Base-by-base conservation (phyloP, 257 asterid species). In the Linaria vulgaris region DNA sequence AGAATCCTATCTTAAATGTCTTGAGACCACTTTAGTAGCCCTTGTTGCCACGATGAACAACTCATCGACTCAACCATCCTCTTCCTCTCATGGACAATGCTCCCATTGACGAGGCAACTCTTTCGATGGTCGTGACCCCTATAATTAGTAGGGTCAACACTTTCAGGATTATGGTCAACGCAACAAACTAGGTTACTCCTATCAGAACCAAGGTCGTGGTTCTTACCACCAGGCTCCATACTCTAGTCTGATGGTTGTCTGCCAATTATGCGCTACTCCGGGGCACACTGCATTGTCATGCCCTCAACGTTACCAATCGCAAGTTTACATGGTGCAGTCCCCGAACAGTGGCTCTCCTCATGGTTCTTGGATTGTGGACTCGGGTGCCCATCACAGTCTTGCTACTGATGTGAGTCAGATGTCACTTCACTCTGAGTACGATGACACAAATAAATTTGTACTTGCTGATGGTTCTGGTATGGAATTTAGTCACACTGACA, bases 361-460 rank as follows among this genome's bases (percentile, higher is more conserved):
- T 0, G 16, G 3, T 1, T 1, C 39, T 13, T 57, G 48, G 63
- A 6, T 57, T 11, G 17, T 57, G 27, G 63, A 57, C 17, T 57
- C n/a, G 10, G 63, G 63, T 34, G 63, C 63, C 15, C 16, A 47
- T 0, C 63, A 57, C 19, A 39, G 34, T 9, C 16, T 57, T 2
- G 34, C 49, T 0, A 17, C 8, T 57, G 49, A 57, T 3, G 9
- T 57, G 5, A 30, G 10, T 20, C 31, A 57, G 14, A 16, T 57
- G 17, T 9, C 48, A 1, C 20, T 57, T 3, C 63, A 57, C n/a
- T 57, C 49, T 9, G 31, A 31, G 34, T 57, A 57, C 34, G 62
- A 56, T 56, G 62, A 46, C 6, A 56, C 62, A 14, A 30, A 37
- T 0, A 48, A 57, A 6, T 47, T 57, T 2, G 23, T 8, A 1